Percentiles rank a stretch among this genome's conserved stretches.
These are phyloP conservation scores for Achlya hypogyna DNA, from an alignment of 352 stramenopile species.

Conservation along the genomic window DNA sequence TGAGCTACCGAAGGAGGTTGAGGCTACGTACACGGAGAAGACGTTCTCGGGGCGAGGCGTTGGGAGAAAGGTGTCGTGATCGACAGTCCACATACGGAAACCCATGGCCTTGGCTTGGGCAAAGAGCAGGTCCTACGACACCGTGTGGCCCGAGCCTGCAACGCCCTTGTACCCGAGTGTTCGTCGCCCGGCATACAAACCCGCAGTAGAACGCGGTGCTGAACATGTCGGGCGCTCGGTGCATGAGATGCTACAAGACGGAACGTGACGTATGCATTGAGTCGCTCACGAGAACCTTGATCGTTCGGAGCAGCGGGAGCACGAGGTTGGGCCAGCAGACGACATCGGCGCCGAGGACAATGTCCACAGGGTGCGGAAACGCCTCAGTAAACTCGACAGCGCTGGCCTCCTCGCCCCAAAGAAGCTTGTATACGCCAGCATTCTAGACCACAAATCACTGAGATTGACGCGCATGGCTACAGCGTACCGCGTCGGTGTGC, in stretches of 20 bases:
- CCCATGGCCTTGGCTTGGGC: slow-evolving; percentile 32
- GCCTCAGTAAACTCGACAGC: slow-evolving; percentile 33
- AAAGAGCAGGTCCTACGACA: slow-evolving; percentile 38
- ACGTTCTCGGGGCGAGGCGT: slow-evolving; percentile 33
- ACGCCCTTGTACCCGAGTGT: slow-evolving; percentile 23
- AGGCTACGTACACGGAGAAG: slow-evolving; percentile 22
- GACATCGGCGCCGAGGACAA: slow-evolving; percentile 58
- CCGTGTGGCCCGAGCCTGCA: not conserved
- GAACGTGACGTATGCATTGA: not conserved
- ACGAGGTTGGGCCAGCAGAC: slow-evolving; percentile 64
- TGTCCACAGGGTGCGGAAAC: slow-evolving; percentile 39
- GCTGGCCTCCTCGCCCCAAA: slow-evolving; percentile 43
- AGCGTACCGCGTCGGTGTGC: slow-evolving; percentile 1
- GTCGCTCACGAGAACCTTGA: too few relatives aligned
- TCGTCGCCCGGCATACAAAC: slow-evolving; percentile 48
- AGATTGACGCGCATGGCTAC: not conserved
- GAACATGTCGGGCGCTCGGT: slow-evolving; percentile 28
- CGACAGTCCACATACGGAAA: slow-evolving; percentile 32
- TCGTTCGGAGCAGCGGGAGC: slow-evolving; percentile 57
- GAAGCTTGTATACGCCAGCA: slow-evolving; percentile 26
- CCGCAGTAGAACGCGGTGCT: slow-evolving; percentile 45
- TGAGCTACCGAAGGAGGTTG: not conserved
- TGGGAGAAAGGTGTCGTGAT: slow-evolving; percentile 31
- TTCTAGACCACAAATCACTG: not conserved
- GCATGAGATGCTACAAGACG: slow-evolving; percentile 32